Conservation (phyloP, 2,329 filamentous ascomycete species). For the Fusarium algeriense region DNA sequence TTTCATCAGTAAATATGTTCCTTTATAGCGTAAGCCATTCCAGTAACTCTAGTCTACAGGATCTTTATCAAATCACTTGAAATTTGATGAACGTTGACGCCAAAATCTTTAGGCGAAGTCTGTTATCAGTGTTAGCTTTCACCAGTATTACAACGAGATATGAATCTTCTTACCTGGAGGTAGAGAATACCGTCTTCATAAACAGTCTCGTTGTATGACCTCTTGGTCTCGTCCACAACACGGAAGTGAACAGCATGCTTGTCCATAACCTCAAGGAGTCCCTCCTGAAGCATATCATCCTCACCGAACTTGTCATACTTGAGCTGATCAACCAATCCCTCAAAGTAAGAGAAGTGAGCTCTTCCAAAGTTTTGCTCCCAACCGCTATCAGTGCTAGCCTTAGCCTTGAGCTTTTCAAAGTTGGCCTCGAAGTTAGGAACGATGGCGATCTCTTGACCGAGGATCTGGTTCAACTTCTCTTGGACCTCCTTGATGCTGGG, state of each 20-base stretch:
- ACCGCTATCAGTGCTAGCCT: conserved; percentile 46
- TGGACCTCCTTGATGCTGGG: conserved; percentile 54
- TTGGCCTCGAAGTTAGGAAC: conserved; percentile 61
- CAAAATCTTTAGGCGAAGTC: conserved; percentile 53
- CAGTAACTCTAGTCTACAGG: conserved; percentile 41
- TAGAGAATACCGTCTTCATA: conserved; percentile 64
- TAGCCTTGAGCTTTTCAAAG: conserved; percentile 56
- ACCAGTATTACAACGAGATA: neutral
- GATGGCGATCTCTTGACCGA: conserved; percentile 58
- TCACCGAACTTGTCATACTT: conserved; percentile 59
- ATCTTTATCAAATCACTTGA: conserved; percentile 53
- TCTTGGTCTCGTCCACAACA: conserved; percentile 58
- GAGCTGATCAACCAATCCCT: conserved; percentile 57
- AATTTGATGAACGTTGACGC: conserved; percentile 53
- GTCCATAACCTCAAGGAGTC: conserved; percentile 60
- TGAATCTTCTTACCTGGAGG: conserved; percentile 56
- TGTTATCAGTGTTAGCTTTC: conserved; percentile 30
- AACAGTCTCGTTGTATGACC: conserved; percentile 59
- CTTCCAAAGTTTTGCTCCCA: conserved; percentile 61
- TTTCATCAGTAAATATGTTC: neutral
- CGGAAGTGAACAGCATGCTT: conserved; percentile 59
- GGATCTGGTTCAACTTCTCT: conserved; percentile 55
- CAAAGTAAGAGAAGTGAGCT: conserved; percentile 58
- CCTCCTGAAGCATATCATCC: conserved; percentile 64
- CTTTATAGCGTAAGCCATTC: neutral